Conservation (phyloP, 441 rosid species). For the Manihot esculenta region DNA sequence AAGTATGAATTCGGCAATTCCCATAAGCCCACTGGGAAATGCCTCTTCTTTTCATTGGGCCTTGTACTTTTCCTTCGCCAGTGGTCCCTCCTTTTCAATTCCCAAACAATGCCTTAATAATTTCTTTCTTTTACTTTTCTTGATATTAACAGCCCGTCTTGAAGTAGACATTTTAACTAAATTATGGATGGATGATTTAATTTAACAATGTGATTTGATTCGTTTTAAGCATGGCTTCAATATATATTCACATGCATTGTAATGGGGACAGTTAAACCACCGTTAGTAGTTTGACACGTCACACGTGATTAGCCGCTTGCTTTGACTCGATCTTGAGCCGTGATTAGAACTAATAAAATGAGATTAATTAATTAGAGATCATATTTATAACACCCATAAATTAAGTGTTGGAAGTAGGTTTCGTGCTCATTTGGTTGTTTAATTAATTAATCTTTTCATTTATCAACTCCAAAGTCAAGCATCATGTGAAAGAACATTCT, state of each 20-base stretch:
- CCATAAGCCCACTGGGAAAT: slow-evolving; percentile 2
- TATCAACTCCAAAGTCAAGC: too few relatives aligned
- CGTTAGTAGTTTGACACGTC: slow-evolving; percentile 11
- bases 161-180: slow-evolving; percentile 5
- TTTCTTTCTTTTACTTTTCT: neutral
- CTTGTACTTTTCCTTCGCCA: neutral
- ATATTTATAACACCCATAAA: too few relatives aligned
- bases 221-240: too few relatives aligned
- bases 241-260: slow-evolving; percentile 26
- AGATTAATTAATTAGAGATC: too few relatives aligned
- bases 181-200: neutral
- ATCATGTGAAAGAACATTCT: slow-evolving; percentile 2
- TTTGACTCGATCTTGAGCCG: slow-evolving; percentile 28
- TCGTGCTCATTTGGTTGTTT: too few relatives aligned
- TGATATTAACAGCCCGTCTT: neutral
- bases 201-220: neutral
- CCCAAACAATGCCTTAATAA: slow-evolving; percentile 1
- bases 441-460: too few relatives aligned
- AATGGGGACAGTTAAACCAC: slow-evolving; percentile 25
- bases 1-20: neutral
- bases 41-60: slow-evolving; percentile 13
- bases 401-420: too few relatives aligned
- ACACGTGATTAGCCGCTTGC: slow-evolving; percentile 11
- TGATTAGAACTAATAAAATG: slow-evolving; percentile 2
- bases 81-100: neutral